A percentile compares a stretch with the other conserved stretches of the same genome.
Conservation (phyloP, 1,284 basidiomycete species). For the Moniliella sp. region DNA sequence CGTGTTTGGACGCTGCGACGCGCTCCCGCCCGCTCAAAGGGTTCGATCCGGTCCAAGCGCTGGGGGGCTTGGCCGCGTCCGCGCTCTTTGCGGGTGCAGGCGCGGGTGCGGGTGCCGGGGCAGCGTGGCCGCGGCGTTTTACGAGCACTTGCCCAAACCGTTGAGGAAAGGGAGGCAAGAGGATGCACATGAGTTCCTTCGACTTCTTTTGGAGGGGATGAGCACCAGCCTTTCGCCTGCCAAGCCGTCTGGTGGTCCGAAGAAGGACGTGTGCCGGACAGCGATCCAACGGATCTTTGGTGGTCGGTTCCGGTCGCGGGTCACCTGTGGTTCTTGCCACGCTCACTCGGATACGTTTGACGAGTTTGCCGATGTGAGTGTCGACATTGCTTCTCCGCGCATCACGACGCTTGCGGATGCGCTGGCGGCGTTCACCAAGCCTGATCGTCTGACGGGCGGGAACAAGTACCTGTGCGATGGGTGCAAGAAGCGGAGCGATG, state of each 20-base stretch:
- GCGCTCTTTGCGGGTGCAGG: conserved; percentile 6
- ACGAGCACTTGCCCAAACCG: conserved; percentile 40
- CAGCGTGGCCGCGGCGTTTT: conserved; percentile 28
- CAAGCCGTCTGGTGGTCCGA: conserved; percentile 1
- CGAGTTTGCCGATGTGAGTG: conserved; percentile 64
- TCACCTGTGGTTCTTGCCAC: conserved; percentile 62
- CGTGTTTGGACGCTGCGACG: conserved; percentile 30
- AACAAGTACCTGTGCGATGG: conserved; percentile 98
- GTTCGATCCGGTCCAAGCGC: conserved; percentile 18
- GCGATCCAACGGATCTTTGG: conserved; percentile 74
- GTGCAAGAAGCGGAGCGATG: conserved; percentile 66
- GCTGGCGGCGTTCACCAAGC: conserved; percentile 56
- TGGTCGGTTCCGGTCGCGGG: conserved; percentile 70
- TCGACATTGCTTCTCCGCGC: conserved; percentile 32
- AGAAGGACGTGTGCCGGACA: conserved; percentile 51
- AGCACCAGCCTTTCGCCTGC: conserved; percentile 22
- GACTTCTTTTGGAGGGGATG: conserved; percentile 74
- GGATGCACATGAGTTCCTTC: conserved; percentile 90
- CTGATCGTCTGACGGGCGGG: conserved; percentile 64
- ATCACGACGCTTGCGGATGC: conserved; percentile 50
- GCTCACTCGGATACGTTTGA: conserved; percentile 91
- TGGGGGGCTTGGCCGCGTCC: conserved; percentile 46
- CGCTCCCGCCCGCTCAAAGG: conserved; percentile 38
- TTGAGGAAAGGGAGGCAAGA: conserved; percentile 80
- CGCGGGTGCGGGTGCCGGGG: conserved; percentile 2